phyloP scores from a whole-genome alignment of 495 filamentous ascomycete species.

The Aspergillus hancockii region DNA sequence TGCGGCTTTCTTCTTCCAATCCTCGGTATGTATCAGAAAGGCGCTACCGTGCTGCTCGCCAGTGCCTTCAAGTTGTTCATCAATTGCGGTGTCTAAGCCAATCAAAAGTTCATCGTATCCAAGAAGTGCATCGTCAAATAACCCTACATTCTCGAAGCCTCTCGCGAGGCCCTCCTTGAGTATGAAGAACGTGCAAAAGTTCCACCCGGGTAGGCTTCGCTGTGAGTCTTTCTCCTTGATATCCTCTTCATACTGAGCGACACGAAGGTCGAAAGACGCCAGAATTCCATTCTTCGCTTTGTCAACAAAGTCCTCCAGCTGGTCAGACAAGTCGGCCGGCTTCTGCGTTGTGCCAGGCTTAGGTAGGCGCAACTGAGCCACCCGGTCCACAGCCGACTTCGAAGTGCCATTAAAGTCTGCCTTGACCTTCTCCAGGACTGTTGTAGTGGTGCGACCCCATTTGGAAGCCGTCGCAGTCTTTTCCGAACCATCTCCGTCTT shows the following conservation, averaged over 20 bases:
- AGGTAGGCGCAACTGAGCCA: constrained; percentile 80
- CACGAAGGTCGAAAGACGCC: constrained; percentile 84
- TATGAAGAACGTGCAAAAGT: constrained; percentile 98
- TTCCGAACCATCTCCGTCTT: constrained; percentile 60
- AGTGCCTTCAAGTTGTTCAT: constrained; percentile 64
- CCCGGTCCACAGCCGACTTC: constrained; percentile 74
- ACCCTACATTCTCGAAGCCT: constrained; percentile 93
- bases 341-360: constrained; percentile 51
- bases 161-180: constrained; percentile 91
- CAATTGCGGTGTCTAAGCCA: constrained; percentile 77
- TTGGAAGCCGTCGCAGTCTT: constrained; percentile 72
- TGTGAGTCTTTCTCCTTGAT: constrained; percentile 92
- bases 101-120: constrained; percentile 90
- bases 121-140: constrained; percentile 91
- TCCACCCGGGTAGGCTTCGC: constrained; percentile 89
- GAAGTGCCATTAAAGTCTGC: constrained; percentile 88
- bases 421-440: constrained; percentile 85
- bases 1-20: constrained; percentile 62
- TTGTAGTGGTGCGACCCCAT: constrained; percentile 77
- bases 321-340: constrained; percentile 67
- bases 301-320: constrained; percentile 78
- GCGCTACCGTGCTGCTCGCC: constrained; percentile 62
- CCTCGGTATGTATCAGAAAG: constrained; percentile 68
- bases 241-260: constrained; percentile 94
- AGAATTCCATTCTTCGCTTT: constrained; percentile 89